Conservation (phyloP, 1,139 yeast genomes). For the Meyerozyma elateridarum region DNA sequence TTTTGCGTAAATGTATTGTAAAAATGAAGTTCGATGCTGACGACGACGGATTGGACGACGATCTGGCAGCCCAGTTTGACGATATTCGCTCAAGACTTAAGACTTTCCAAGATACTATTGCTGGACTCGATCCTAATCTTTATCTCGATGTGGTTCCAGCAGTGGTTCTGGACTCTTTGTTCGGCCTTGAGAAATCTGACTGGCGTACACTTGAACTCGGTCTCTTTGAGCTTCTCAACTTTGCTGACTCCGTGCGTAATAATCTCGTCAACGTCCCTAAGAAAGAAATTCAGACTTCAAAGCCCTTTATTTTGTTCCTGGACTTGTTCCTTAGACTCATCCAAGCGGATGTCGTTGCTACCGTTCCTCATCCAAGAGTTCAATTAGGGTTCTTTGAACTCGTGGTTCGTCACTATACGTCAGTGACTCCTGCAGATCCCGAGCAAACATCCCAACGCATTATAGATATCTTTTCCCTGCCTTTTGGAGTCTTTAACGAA, state of each 20-base stretch:
- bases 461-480: conserved; percentile 73
- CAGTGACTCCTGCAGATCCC: conserved; percentile 30
- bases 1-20: conserved; percentile 64
- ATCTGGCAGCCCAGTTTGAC: conserved; percentile 66
- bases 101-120: conserved; percentile 80
- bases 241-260: conserved; percentile 75
- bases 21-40: conserved; percentile 80
- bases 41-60: conserved; percentile 60
- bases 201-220: conserved; percentile 91
- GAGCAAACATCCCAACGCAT: conserved; percentile 56
- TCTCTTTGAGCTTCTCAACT: conserved; percentile 69
- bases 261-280: conserved; percentile 68
- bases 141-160: conserved; percentile 66
- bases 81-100: conserved; percentile 74
- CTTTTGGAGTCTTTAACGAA: conserved; percentile 73
- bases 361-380: conserved; percentile 68
- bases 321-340: conserved; percentile 64
- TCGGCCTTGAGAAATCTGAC: conserved; percentile 33
- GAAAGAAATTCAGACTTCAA: conserved; percentile 53
- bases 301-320: conserved; percentile 57
- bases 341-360: conserved; percentile 46
- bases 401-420: conserved; percentile 69
- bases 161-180: conserved; percentile 59
- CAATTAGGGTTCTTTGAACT: conserved; percentile 82
- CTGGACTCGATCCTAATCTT: conserved; percentile 66